Conservation (phyloP, 805 yeast genomes). For the Kluyveromyces starmeri region DNA sequence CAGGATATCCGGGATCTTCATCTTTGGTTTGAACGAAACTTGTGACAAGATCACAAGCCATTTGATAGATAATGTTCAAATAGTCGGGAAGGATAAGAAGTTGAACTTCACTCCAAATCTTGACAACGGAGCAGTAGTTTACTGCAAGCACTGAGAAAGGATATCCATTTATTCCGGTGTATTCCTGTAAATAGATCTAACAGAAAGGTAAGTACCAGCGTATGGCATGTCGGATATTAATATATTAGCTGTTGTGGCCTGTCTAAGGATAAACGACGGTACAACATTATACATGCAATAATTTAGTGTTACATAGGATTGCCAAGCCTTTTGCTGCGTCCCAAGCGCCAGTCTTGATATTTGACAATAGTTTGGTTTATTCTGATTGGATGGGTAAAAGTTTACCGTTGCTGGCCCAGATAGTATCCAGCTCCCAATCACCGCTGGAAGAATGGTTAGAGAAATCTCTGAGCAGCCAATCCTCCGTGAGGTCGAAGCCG, state of each 20-base stretch:
- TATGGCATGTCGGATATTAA: too few species aligned
- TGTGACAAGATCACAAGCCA: conserved; percentile 51
- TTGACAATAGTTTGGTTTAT: too few species aligned
- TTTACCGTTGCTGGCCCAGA: neutral
- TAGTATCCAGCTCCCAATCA: neutral
- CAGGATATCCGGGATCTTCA: conserved; percentile 43
- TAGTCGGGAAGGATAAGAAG: conserved; percentile 37
- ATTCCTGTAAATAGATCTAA: neutral
- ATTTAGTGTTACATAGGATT: too few species aligned
- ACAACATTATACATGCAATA: too few species aligned
- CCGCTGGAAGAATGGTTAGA: neutral
- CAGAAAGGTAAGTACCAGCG: too few species aligned
- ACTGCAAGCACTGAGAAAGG: conserved; percentile 1
- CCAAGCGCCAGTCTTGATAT: too few species aligned
- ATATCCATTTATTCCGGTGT: neutral
- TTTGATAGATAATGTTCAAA: conserved; percentile 57
- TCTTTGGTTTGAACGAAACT: conserved; percentile 53
- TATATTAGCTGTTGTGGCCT: too few species aligned
- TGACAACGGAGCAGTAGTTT: conserved; percentile 3
- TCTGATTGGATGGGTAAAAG: neutral
- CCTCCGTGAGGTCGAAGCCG: too few species aligned
- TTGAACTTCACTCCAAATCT: conserved; percentile 6
- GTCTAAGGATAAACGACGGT: too few species aligned
- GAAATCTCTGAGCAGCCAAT: neutral
- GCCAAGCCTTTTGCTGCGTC: too few species aligned